These are phyloP conservation scores for Leucosporidium scottii DNA, from an alignment of 768 basidiomycete species.

Conservation along the genomic window DNA sequence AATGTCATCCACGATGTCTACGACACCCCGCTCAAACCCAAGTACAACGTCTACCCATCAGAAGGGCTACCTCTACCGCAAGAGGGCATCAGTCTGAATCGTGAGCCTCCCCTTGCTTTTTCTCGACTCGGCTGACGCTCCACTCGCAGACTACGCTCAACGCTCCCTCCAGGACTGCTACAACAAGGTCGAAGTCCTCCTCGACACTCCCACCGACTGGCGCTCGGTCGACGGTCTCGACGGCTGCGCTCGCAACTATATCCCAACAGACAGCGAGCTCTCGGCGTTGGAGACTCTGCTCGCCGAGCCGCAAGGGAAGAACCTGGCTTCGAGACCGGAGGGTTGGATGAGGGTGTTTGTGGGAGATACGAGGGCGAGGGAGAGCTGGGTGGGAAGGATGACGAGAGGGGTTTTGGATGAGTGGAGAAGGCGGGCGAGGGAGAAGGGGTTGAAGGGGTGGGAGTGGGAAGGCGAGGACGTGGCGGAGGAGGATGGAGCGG, in stretches of 20 bases:
- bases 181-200: conserved; percentile 19
- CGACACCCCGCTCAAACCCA: neutral
- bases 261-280: conserved; percentile 13
- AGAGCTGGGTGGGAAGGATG: conserved; percentile 27
- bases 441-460: neutral
- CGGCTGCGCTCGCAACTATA: conserved; percentile 29
- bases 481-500: no score
- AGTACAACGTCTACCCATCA: conserved; percentile 11
- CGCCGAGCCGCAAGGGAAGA: no score
- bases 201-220: conserved; percentile 24
- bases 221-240: conserved; percentile 22
- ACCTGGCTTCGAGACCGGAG: conserved; percentile 2
- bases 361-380: conserved; percentile 15
- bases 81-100: conserved; percentile 16
- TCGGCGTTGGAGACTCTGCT: no score
- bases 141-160: conserved; percentile 20
- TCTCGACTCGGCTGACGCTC: neutral
- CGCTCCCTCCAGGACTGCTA: conserved; percentile 22
- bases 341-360: conserved; percentile 12
- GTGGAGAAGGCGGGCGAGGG: conserved; percentile 8
- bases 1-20: conserved; percentile 11
- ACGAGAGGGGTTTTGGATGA: conserved; percentile 15
- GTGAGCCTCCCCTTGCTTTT: conserved; percentile 3
- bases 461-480: no score
- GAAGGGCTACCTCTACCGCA: conserved; percentile 14